These are phyloP conservation scores for Oligophagozyma castellii DNA, from an alignment of 1,139 yeast genomes.

Conservation along the genomic window DNA sequence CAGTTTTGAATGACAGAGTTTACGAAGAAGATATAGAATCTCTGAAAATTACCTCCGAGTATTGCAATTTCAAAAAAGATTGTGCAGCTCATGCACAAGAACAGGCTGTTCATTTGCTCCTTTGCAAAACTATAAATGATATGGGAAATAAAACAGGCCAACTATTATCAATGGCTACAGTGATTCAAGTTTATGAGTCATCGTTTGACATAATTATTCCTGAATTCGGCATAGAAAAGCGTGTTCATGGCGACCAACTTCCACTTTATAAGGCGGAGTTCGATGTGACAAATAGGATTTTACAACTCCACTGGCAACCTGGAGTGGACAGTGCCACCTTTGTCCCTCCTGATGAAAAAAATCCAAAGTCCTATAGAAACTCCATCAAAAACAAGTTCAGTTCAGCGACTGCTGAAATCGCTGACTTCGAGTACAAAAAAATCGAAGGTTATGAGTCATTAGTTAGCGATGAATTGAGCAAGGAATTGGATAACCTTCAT, in stretches of 20 bases:
- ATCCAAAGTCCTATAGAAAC: conserved; percentile 59
- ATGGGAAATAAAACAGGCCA: conserved; percentile 71
- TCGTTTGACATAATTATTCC: conserved; percentile 92
- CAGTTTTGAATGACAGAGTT: conserved; percentile 34
- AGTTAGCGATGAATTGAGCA: conserved; percentile 31
- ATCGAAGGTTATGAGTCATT: conserved; percentile 16
- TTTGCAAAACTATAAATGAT: conserved; percentile 75
- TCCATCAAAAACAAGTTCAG: conserved; percentile 71
- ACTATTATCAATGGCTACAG: conserved; percentile 71
- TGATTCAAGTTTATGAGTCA: conserved; percentile 86
- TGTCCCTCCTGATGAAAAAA: conserved; percentile 77
- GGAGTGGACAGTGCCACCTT: conserved; percentile 86
- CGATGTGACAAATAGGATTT: conserved; percentile 48
- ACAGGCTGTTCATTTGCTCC: conserved; percentile 76
- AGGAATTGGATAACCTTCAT: conserved; percentile 37
- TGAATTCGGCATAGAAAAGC: conserved; percentile 89
- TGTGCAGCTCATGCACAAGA: conserved; percentile 90
- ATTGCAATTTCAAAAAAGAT: conserved; percentile 90
- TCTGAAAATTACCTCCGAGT: conserved; percentile 71
- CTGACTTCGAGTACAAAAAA: conserved; percentile 28
- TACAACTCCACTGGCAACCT: conserved; percentile 86
- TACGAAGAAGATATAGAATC: conserved; percentile 50
- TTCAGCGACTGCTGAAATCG: conserved; percentile 58
- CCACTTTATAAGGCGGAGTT: conserved; percentile 90
- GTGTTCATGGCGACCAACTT: conserved; percentile 95